phyloP scores from a whole-genome alignment of 2,329 filamentous ascomycete species.

The Mycosphaerelloides madeirae region DNA sequence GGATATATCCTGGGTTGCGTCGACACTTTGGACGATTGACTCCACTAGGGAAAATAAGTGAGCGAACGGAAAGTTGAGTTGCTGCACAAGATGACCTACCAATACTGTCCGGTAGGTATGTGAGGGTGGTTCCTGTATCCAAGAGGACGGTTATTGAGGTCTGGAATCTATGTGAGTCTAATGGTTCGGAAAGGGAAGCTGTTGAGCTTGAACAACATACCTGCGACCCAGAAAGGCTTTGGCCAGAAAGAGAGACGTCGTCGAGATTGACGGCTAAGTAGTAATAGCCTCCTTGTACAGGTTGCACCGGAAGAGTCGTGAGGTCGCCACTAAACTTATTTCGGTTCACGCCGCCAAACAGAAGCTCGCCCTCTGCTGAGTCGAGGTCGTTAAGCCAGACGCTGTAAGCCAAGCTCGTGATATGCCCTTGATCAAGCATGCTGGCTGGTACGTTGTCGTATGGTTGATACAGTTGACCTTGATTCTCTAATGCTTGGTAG shows the following conservation, averaged over 20 bases:
- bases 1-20: too few relatives aligned
- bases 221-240: too few relatives aligned
- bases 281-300: conserved; percentile 20
- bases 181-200: too few relatives aligned
- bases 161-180: too few relatives aligned
- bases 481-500: conserved; percentile 67
- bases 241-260: conserved; percentile 19
- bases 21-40: too few relatives aligned
- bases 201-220: too few relatives aligned
- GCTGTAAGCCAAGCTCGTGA: conserved; percentile 62
- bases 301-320: conserved; percentile 55
- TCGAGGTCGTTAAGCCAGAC: conserved; percentile 58
- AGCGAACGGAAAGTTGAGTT: too few relatives aligned
- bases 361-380: conserved; percentile 62
- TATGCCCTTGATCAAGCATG: conserved; percentile 59
- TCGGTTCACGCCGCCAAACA: conserved; percentile 78
- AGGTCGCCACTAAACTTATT: conserved; percentile 65
- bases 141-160: conserved; percentile 43
- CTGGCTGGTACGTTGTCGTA: conserved; percentile 62
- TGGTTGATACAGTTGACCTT: too few relatives aligned
- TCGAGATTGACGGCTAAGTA: conserved; percentile 40
- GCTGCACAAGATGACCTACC: too few relatives aligned
- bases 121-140: conserved; percentile 69
- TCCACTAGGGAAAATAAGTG: too few relatives aligned
- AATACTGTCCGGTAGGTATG: conserved; percentile 69